These are phyloP conservation scores for Coemansia sp. DNA, from an alignment of 192 early-diverging fungal species.

Conservation along the genomic window DNA sequence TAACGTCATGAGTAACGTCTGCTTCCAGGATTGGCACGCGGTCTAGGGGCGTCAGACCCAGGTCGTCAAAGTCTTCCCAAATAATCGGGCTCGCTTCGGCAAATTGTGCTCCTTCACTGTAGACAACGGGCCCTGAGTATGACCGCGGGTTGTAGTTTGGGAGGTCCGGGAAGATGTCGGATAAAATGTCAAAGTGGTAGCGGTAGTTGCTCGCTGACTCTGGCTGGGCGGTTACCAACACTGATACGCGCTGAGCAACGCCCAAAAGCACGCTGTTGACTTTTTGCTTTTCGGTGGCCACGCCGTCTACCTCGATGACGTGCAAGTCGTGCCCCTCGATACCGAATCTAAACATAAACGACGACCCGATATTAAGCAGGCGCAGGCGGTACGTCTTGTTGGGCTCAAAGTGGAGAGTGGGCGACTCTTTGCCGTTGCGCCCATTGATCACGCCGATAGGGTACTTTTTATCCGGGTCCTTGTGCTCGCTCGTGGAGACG, in stretches of 20 bases:
- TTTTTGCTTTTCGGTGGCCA: conserved; percentile 54
- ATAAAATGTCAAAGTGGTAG: conserved; percentile 66
- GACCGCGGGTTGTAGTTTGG: conserved; percentile 55
- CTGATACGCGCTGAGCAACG: conserved; percentile 75
- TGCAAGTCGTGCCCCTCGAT: conserved; percentile 76
- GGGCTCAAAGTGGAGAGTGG: conserved; percentile 59
- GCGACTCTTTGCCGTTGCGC: conserved; percentile 53
- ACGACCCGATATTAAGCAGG: conserved; percentile 69
- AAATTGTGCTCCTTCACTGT: conserved; percentile 23
- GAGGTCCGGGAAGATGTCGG: conserved; percentile 64
- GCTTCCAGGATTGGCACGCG: conserved; percentile 29
- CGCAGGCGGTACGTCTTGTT: conserved; percentile 80
- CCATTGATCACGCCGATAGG: conserved; percentile 58
- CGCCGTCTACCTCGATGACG: conserved; percentile 79
- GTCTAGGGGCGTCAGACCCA: conserved; percentile 53
- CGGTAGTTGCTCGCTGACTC: conserved; percentile 58
- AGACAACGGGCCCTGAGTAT: conserved; percentile 56
- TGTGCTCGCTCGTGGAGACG: not conserved
- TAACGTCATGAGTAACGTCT: conserved; percentile 35
- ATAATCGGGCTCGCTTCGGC: conserved; percentile 1
- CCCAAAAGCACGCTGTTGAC: conserved; percentile 60
- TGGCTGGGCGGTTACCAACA: conserved; percentile 70
- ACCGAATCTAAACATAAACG: conserved; percentile 66
- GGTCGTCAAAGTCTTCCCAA: conserved; percentile 57
- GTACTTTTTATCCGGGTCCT: conserved; percentile 14